phyloP scores from a whole-genome alignment of 352 stramenopile genomes.

The Globisporangium lucens region DNA sequence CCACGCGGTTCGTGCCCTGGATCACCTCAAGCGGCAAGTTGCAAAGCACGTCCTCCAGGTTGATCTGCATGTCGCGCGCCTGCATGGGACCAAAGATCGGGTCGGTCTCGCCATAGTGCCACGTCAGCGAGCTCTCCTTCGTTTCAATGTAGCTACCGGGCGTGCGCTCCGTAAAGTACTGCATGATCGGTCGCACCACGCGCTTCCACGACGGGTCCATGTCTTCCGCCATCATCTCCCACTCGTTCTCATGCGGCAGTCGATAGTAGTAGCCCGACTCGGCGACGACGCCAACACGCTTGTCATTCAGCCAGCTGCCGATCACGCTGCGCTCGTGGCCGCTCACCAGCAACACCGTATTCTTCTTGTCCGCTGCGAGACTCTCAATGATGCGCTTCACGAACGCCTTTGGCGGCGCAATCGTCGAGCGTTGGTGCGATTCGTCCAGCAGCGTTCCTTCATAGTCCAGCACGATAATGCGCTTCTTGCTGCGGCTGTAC shows the following conservation, averaged over 20 bases:
- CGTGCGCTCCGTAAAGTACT: conserved; percentile 70
- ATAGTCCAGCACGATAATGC: conserved; percentile 88
- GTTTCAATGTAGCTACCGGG: conserved; percentile 79
- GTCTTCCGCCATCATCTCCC: conserved; percentile 66
- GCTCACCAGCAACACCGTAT: conserved; percentile 77
- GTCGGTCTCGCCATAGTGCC: conserved; percentile 86
- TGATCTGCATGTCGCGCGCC: conserved; percentile 87
- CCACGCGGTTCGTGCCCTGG: conserved; percentile 76
- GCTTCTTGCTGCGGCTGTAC: conserved; percentile 69
- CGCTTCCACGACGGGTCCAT: conserved; percentile 74
- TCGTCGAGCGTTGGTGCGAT: conserved; percentile 11
- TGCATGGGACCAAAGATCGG: conserved; percentile 84
- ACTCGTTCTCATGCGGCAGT: conserved; percentile 53
- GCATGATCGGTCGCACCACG: conserved; percentile 68
- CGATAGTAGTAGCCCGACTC: conserved; percentile 77
- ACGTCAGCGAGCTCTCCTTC: conserved; percentile 83
- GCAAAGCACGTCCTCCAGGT: conserved; percentile 80
- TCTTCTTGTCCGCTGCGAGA: conserved; percentile 47
- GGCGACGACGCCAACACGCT: conserved; percentile 68
- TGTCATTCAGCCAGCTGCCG: conserved; percentile 79
- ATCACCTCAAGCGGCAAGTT: conserved; percentile 86
- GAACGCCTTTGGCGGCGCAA: conserved; percentile 58
- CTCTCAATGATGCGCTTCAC: conserved; percentile 31
- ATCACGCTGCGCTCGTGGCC: conserved; percentile 80
- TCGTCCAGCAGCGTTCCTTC: conserved; percentile 62